Conservation (phyloP, 2,329 filamentous ascomycete species). For the Sporothrix luriei region DNA sequence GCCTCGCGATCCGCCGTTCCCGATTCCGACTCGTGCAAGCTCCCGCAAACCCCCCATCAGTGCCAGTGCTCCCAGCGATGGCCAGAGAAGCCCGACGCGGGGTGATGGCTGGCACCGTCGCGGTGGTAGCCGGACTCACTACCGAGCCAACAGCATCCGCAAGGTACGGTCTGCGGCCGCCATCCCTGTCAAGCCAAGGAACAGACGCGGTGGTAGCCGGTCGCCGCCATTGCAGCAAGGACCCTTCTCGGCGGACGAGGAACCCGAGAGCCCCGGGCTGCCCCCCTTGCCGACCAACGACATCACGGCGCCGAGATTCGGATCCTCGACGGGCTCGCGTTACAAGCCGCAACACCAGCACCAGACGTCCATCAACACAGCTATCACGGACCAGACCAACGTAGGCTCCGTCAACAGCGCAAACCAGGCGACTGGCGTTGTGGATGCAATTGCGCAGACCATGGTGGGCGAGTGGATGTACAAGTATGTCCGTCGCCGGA, state of each 20-base stretch:
- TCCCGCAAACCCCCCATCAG: conserved; percentile 73
- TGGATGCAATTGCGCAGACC: conserved; percentile 94
- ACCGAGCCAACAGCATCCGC: conserved; percentile 66
- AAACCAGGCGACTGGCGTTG: conserved; percentile 74
- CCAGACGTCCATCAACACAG: conserved; percentile 64
- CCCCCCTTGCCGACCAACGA: conserved; percentile 74
- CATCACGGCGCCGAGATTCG: conserved; percentile 60
- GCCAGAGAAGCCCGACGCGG: conserved; percentile 74
- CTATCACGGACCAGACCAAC: conserved; percentile 50
- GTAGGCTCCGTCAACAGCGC: conserved; percentile 57
- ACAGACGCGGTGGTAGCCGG: conserved; percentile 52
- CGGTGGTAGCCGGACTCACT: conserved; percentile 51
- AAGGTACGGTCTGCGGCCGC: conserved; percentile 84
- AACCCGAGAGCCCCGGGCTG: conserved; percentile 69
- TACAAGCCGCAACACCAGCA: conserved; percentile 56
- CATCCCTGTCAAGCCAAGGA: conserved; percentile 58
- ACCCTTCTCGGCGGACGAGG: conserved; percentile 65
- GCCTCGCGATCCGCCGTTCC: conserved; percentile 73
- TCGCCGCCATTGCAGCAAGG: conserved; percentile 55
- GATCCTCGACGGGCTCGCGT: conserved; percentile 44
- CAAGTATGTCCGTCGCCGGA: conserved; percentile 84
- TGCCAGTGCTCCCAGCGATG: conserved; percentile 68
- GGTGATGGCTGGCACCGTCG: conserved; percentile 60
- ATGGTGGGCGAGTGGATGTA: conserved; percentile 99
- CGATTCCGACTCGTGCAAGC: conserved; percentile 85